Evolutionary conservation across 441 rosid genomes (phyloP).

Genomic region (Gossypium gossypioides): DNA sequence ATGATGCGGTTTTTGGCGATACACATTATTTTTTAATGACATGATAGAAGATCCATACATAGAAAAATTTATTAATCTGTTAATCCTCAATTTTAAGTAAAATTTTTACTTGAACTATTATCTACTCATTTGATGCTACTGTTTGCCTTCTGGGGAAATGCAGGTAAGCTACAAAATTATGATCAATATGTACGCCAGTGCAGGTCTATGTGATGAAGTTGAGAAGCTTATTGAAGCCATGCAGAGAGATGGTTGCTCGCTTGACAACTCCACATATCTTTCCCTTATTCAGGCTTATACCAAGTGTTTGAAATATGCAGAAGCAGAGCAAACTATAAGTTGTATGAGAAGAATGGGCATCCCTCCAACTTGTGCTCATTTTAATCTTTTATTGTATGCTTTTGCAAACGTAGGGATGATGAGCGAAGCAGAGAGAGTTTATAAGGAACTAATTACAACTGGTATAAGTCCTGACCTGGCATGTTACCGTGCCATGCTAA

Average conservation of each 20-base stretch:
- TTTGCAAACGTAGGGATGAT: constrained; percentile 46
- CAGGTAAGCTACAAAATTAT: constrained; percentile 73
- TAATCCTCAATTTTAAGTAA: neutral
- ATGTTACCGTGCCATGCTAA: constrained; percentile 43
- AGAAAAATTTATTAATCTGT: neutral
- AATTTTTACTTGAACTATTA: neutral
- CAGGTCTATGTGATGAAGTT: constrained; percentile 39
- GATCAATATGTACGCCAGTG: constrained; percentile 39
- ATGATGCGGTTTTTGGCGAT: neutral
- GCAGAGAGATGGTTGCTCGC: constrained; percentile 44
- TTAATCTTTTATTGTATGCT: constrained; percentile 42
- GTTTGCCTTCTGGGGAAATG: constrained; percentile 14
- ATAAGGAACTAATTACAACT: constrained; percentile 25
- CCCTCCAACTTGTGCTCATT: constrained; percentile 43
- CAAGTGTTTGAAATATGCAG: constrained; percentile 30
- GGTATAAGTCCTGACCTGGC: constrained; percentile 45
- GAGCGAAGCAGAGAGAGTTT: constrained; percentile 52
- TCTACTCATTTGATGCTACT: constrained; percentile 6
- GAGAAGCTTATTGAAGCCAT: constrained; percentile 45
- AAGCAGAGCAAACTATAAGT: constrained; percentile 52
- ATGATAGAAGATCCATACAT: neutral
- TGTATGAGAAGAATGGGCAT: constrained; percentile 46
- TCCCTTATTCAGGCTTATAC: constrained; percentile 47
- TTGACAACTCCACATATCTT: constrained; percentile 45
- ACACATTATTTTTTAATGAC: neutral